phyloP scores from a whole-genome alignment of 1,139 yeast genomes.

The Saccharomyces uvarum region DNA sequence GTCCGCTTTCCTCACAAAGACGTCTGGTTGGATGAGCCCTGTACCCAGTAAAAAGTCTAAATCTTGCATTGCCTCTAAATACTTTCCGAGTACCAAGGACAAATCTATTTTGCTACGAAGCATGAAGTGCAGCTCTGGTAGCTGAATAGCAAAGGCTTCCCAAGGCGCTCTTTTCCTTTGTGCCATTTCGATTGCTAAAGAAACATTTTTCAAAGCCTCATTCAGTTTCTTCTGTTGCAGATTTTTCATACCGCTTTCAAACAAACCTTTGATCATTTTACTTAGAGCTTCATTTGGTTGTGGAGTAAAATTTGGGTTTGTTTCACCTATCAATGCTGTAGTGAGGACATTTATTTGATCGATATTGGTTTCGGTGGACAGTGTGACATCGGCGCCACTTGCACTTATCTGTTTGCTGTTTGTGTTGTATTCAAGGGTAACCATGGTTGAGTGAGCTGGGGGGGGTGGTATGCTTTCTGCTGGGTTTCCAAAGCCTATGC shows the following conservation, averaged over 20 bases:
- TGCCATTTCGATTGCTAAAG: constrained; percentile 77
- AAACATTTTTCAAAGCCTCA: constrained; percentile 68
- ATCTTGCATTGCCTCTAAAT: constrained; percentile 71
- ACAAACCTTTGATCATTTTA: constrained; percentile 62
- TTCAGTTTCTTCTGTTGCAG: constrained; percentile 53
- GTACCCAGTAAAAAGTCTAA: constrained; percentile 68
- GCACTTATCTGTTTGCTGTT: constrained; percentile 19
- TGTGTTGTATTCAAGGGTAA: constrained; percentile 19
- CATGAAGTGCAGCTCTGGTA: constrained; percentile 68
- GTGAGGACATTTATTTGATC: constrained; percentile 59
- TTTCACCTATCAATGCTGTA: constrained; percentile 47
- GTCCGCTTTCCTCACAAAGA: constrained; percentile 75
- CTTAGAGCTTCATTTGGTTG: constrained; percentile 58
- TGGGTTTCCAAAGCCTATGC: background rate
- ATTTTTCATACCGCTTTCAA: constrained; percentile 61
- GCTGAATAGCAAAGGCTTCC: constrained; percentile 73
- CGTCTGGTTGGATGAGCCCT: constrained; percentile 60
- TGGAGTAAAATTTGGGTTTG: constrained; percentile 47
- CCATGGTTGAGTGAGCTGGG: background rate
- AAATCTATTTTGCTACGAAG: constrained; percentile 82
- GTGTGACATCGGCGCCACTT: constrained; percentile 24
- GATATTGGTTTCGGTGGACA: constrained; percentile 42
- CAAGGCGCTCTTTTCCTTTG: constrained; percentile 66
- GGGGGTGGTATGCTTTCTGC: background rate
- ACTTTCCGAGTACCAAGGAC: constrained; percentile 54